Evolutionary conservation across 495 filamentous ascomycete genomes (phyloP), one percentile per base, ranked within the genome.

Genomic region (Symbiotaphrina buchneri): DNA sequence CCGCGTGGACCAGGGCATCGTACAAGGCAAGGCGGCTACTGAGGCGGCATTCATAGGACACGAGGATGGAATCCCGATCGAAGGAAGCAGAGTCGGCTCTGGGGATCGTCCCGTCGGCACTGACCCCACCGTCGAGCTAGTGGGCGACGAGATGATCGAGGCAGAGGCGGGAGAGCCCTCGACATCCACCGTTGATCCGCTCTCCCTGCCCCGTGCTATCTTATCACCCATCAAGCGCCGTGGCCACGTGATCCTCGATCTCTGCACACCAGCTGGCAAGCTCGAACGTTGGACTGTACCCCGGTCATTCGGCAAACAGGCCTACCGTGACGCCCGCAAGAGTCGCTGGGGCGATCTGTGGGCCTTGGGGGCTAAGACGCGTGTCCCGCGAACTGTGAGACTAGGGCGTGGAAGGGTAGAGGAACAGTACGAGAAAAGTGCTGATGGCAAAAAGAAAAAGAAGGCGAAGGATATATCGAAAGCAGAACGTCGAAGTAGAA

Each of bases 211-310:
- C 10, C 73, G 85, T 22, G 54, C 68, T 21, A 54, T 97, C 31
- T 60, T 80, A 5, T 63, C 74, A 4, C 80, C 87, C 7, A 53
- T 97, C 28, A 97, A 97, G 53, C 67, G 79, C 10, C 66, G 65
- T 15, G 79, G 79, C 1, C 87, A 97, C 45, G 69, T 95, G 38
- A 78, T 74, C 21, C 53, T 95, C 3, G 90, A 97, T 46, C 40
- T 94, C 6, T 97, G 87, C 57, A 95, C 90, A 0, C 80, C 90
- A 0, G 54, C 59, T 1, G 90, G 74, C 14, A 66, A 59, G 21
- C 68, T 95, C n/a, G 87, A 97, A 52, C 79, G 87, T 25, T 97
- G 87, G 87, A 79, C 72, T 0, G 71, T 97, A 0, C 78, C 87
- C 1, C 70, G 67, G 33, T 80, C 71, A 23, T 90, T 70, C 49